Percentiles rank a stretch among this genome's conserved stretches.
Evolutionary conservation across 2,329 filamentous ascomycete species (phyloP).

Genomic region (Dothideomycetes sp.): DNA sequence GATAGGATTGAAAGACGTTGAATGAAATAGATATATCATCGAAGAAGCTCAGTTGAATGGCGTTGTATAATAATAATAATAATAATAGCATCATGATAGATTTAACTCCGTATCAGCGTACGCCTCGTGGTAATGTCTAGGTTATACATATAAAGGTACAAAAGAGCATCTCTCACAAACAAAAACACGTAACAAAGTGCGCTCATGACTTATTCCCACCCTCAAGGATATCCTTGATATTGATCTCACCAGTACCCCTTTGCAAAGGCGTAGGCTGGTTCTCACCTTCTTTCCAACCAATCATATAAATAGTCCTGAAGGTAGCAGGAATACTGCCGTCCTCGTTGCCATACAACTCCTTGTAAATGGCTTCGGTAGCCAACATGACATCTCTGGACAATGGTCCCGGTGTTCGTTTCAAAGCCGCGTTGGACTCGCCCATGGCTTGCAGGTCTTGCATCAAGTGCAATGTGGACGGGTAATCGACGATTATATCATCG

Average conservation of each 20-base stretch:
- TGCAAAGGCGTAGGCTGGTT: constrained; percentile 71
- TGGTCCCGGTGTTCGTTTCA: constrained; percentile 75
- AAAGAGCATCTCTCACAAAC: no score
- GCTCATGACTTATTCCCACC: constrained; percentile 21
- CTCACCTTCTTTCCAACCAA: constrained; percentile 85
- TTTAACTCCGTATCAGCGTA: no score
- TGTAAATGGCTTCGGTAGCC: constrained; percentile 82
- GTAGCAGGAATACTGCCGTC: constrained; percentile 71
- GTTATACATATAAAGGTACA: no score
- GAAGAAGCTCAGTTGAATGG: no score
- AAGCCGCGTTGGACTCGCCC: constrained; percentile 86
- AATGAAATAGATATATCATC: no score
- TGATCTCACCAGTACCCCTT: constrained; percentile 77
- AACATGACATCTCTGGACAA: constrained; percentile 76
- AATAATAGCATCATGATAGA: no score
- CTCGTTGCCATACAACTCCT: constrained; percentile 72
- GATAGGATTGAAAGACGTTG: no score
- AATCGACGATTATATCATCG: constrained; percentile 94
- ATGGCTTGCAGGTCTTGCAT: constrained; percentile 94
- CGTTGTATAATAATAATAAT: no score
- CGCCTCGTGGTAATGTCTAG: no score
- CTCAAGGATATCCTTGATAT: constrained; percentile 72
- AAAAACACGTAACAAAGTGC: no score
- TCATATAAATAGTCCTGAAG: constrained; percentile 95
- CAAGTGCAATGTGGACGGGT: constrained; percentile 76